Conservation (phyloP, 2,329 filamentous ascomycete genomes). For the Ascochyta rabiei region DNA sequence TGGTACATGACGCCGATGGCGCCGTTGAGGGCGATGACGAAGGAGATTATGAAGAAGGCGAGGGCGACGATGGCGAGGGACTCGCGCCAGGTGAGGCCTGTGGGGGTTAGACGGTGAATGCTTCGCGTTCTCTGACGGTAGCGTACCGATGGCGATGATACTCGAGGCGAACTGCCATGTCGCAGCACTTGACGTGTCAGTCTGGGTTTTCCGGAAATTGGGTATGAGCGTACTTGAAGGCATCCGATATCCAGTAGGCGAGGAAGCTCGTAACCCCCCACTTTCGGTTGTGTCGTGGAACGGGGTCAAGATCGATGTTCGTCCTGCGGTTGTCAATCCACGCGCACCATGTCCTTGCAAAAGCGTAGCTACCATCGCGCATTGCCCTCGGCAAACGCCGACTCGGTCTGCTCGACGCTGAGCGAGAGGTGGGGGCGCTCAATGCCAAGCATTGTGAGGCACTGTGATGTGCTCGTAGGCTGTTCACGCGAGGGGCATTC, state of each 20-base stretch:
- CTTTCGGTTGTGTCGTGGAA: constrained; percentile 51
- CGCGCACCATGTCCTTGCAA: neutral
- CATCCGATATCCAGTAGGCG: constrained; percentile 60
- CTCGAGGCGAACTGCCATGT: constrained; percentile 59
- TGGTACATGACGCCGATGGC: constrained; percentile 56
- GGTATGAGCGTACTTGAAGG: constrained; percentile 51
- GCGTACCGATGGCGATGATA: constrained; percentile 47
- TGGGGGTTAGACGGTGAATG: neutral
- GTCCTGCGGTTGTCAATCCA: constrained; percentile 39
- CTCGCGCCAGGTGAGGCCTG: constrained; percentile 62
- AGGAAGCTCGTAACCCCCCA: constrained; percentile 56
- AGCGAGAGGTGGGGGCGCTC: constrained; percentile 47
- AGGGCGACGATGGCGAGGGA: constrained; percentile 60
- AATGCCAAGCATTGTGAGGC: constrained; percentile 39
- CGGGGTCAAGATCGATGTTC: constrained; percentile 58
- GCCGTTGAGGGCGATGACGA: constrained; percentile 67
- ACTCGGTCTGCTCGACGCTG: constrained; percentile 53
- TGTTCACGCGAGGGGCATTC: neutral
- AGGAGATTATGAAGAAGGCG: constrained; percentile 59
- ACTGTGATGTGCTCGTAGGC: neutral
- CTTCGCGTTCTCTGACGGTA: neutral
- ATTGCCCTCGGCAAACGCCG: constrained; percentile 53
- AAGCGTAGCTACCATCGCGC: constrained; percentile 35
- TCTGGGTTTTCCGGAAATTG: neutral
- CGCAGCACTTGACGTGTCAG: constrained; percentile 42